Base-by-base conservation (phyloP, 768 basidiomycete genomes). In the Leccinum ochraceum region DNA sequence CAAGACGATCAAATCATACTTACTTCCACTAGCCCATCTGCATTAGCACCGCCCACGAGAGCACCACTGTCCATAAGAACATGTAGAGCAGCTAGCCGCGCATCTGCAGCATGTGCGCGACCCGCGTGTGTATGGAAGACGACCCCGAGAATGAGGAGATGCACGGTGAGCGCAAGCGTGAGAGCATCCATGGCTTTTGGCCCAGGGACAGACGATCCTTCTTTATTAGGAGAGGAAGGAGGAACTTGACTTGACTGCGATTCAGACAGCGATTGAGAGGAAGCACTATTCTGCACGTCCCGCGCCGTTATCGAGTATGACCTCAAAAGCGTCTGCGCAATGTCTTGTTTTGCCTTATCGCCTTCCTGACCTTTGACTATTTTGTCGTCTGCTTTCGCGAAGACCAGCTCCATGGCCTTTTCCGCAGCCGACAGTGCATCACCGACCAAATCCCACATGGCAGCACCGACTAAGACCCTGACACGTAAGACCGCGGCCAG, bases 111-210 rank as follows among this genome's bases (percentile, higher is more conserved):
- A 17, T 76, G 68, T 6, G 81, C 76, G 55, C 78, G 75, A 7
- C 88, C 88, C 0, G 74, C 73, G 63, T 89, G 86, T 0, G 88
- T 88, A 65, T 84, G 78, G 66, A 81, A 89, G 22, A 86, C 70
- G 9, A 89, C 77, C 4, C 83, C 80, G 22, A 90, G 73, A 53
- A 90, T 79, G 24, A 92, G 83, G 9, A 83, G 70, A 66, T 92
- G 88, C 3, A 88, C 74, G 3, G 78, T 79, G 63, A 84, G 77
- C 1, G 78, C 66, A 3, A 74, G 67, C 49, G 76, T 79, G 49
- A 78, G 68, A 44, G 66, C 24, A 56, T 76, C 76, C 13, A 30
- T 60, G n/a, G 62, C 49, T 28, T 72, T 74, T 32, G 71, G 66
- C 6, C 57, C 48, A 30, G 68, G 59, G 14, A 59, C 20, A 9